Base-by-base conservation (phyloP, 257 asterid species). In the Fraxinus americana region DNA sequence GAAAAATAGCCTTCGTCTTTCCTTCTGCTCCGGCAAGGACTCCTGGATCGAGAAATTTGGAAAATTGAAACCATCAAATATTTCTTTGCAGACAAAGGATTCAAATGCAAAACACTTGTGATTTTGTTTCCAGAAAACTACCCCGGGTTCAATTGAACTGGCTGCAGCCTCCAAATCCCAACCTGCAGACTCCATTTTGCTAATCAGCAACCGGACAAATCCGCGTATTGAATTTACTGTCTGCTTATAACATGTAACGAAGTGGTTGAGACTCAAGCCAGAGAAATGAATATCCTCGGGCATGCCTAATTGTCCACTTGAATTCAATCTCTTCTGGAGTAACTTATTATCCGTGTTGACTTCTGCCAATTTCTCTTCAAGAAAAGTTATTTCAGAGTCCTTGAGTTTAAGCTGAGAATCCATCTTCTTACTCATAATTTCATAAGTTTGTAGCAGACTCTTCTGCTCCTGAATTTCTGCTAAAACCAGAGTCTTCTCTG, bases 91-190 rank as follows among this genome's bases (percentile, higher is more conserved):
- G 2, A 93, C 88, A 17, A 90, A 96, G 3, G 98, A 92, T 48
- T 93, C 98, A 48, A 93, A 90, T 0, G 93, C 96, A 41, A 80
- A 93, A 67, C 92, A 86, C 34, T 75, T 80, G 67, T 96, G 90
- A 79, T 74, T 88, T 21, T 77, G 39, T 66, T 86, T 82, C 90
- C 87, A 85, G 74, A 85, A 91, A 21, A 86, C 65, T 34, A 87
- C 80, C 2, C 89, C 90, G 0, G 95, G 92, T 30, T 86, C 84
- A 11, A 96, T 86, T 2, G 92, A 83, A 12, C 81, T 74, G 16
- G 92, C 98, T 0, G 92, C 98, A 23, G 84, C 84, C 45, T 83
- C 90, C 85, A 96, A 73, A 82, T 92, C 97, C 98, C 97, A 96
- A 35, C 81, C 91, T 0, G 96, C 86, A 59, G 83, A 85, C 52